Percentiles rank a stretch among this genome's conserved stretches.
Evolutionary conservation across 176 grass and related monocot genomes (phyloP).

Genomic region (Lolium perenne): DNA sequence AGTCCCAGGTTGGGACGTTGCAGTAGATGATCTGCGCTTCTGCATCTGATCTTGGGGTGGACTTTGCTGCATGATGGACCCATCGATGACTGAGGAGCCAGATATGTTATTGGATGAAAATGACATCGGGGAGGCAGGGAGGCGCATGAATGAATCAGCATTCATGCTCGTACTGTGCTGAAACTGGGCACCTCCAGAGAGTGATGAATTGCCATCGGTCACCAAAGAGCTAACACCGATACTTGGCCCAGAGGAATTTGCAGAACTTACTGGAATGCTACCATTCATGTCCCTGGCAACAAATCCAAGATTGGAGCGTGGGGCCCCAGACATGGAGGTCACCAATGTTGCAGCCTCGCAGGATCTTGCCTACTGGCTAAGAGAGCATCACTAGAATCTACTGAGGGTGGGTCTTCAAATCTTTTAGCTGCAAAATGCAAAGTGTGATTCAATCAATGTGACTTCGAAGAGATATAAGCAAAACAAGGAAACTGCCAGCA

Average conservation of each 20-base stretch:
- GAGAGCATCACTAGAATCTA: not conserved
- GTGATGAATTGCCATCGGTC: constrained; percentile 83
- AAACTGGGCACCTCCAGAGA: constrained; percentile 82
- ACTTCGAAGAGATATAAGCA: not conserved
- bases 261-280: constrained; percentile 54
- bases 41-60: constrained; percentile 73
- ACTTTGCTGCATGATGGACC: constrained; percentile 85
- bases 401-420: constrained; percentile 7
- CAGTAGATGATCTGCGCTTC: constrained; percentile 77
- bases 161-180: constrained; percentile 89
- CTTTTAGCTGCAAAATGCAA: constrained; percentile 10
- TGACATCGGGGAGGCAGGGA: constrained; percentile 95
- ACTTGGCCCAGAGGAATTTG: constrained; percentile 83
- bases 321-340: constrained; percentile 54
- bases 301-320: constrained; percentile 55
- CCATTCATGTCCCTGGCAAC: constrained; percentile 64
- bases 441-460: not conserved
- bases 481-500: not conserved
- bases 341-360: constrained; percentile 30
- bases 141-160: constrained; percentile 85
- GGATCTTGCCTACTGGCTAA: constrained; percentile 28
- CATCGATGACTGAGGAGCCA: constrained; percentile 89
- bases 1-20: constrained; percentile 71
- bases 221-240: constrained; percentile 90
- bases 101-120: constrained; percentile 99